Evolutionary conservation across 139 green algal species (phyloP).

Genomic region (Chlorella sp.): DNA sequence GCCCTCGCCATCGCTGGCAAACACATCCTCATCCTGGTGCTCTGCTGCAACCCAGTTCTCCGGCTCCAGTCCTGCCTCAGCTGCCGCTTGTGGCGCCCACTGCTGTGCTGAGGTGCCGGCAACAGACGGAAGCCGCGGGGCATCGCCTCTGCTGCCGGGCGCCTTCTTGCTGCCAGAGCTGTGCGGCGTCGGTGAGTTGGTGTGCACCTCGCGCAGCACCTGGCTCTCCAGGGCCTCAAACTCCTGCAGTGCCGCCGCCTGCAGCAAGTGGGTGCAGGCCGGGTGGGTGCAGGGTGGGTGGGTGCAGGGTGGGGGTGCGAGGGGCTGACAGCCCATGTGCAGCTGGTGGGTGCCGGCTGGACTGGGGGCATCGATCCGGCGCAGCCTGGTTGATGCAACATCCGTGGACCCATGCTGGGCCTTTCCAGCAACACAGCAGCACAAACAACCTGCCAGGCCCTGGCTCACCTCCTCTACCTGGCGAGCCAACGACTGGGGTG

Average conservation of each 20-base stretch:
- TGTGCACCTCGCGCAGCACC: slow-evolving; percentile 47
- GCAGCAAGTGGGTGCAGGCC: background rate
- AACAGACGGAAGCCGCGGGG: background rate
- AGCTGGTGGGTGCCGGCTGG: too few species aligned
- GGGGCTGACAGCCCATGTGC: too few species aligned
- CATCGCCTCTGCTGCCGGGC: background rate
- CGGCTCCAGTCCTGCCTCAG: background rate
- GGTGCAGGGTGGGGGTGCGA: too few species aligned
- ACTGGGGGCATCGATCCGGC: too few species aligned
- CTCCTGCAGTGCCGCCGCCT: slow-evolving; percentile 72
- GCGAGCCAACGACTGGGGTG: too few species aligned
- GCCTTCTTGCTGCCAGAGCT: background rate
- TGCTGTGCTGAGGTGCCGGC: background rate
- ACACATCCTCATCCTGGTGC: slow-evolving; percentile 21
- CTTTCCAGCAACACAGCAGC: too few species aligned
- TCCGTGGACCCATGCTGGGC: too few species aligned
- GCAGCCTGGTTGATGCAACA: too few species aligned
- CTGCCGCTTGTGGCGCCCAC: background rate
- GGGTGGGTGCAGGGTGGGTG: too few species aligned
- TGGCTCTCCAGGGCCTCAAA: slow-evolving; percentile 70
- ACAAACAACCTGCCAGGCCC: too few species aligned
- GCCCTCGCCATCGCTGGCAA: slow-evolving; percentile 2
- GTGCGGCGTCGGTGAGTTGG: slow-evolving; percentile 31
- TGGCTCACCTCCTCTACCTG: too few species aligned
- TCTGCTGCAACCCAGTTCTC: background rate